Conservation (phyloP, 2,329 filamentous ascomycete species). For the Bipolaris gigantea region DNA sequence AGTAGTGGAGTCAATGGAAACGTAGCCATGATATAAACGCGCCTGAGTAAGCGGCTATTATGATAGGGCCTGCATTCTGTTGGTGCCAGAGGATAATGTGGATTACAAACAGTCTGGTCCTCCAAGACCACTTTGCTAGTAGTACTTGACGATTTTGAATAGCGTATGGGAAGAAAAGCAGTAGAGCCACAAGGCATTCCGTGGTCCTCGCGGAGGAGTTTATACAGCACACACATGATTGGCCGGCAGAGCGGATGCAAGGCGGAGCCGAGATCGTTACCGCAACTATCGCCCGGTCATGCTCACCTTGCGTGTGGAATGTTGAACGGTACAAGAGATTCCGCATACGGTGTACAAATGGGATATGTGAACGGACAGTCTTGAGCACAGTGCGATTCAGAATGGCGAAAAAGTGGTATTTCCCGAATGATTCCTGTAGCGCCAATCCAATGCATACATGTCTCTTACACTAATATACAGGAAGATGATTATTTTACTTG, state of each 20-base stretch:
- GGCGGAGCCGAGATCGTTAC: background rate
- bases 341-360: background rate
- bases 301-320: background rate
- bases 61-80: background rate
- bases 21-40: background rate
- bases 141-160: background rate
- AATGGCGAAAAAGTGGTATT: slow-evolving; percentile 17
- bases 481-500: slow-evolving; percentile 21
- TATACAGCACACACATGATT: background rate
- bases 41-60: background rate
- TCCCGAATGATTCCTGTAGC: slow-evolving; percentile 23
- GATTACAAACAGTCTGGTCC: background rate
- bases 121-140: background rate
- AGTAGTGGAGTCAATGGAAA: background rate
- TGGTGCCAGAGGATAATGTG: background rate
- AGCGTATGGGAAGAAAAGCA: background rate
- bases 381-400: slow-evolving; percentile 1
- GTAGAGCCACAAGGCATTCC: background rate
- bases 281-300: background rate
- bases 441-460: slow-evolving; percentile 35
- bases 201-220: background rate
- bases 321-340: background rate
- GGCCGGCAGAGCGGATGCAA: background rate
- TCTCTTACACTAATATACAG: slow-evolving; percentile 34
- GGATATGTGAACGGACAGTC: background rate